These are phyloP conservation scores for Glycine latifolia DNA, from an alignment of 306 rosid genomes.

Conservation along the genomic window DNA sequence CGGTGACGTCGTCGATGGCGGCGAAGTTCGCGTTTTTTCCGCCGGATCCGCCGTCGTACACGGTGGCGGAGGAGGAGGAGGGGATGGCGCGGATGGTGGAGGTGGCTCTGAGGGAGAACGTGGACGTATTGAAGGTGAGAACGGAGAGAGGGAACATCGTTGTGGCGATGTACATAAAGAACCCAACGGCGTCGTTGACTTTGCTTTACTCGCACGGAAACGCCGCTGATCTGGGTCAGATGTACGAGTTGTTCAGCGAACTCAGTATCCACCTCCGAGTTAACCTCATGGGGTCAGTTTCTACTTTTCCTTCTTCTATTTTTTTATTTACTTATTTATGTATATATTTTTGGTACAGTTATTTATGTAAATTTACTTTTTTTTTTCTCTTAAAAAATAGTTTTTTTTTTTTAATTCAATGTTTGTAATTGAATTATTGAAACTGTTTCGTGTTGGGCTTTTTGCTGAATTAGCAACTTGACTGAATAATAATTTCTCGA, in stretches of 20 bases:
- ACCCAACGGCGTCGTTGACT: constrained; percentile 30
- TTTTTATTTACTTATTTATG: too few species aligned
- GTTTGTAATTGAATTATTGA: background rate
- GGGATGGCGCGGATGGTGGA: constrained; percentile 29
- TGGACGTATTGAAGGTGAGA: constrained; percentile 22
- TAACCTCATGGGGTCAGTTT: constrained; percentile 34
- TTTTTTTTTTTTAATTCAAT: background rate
- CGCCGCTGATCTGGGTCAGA: constrained; percentile 45
- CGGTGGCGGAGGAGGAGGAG: constrained; percentile 17
- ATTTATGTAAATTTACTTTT: background rate
- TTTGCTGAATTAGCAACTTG: background rate
- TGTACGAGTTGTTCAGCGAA: constrained; percentile 37
- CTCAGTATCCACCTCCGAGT: constrained; percentile 40
- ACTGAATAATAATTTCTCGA: background rate
- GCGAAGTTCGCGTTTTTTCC: constrained; percentile 38
- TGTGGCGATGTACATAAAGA: constrained; percentile 30
- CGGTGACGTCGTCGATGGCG: constrained; percentile 41
- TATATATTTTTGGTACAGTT: background rate
- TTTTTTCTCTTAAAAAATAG: too few species aligned
- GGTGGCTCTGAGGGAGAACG: constrained; percentile 28
- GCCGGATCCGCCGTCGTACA: constrained; percentile 41
- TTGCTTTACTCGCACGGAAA: constrained; percentile 42
- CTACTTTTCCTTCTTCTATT: background rate
- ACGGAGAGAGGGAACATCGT: constrained; percentile 37
- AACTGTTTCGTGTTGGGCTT: background rate